Conservation (phyloP, 1,139 yeast genomes). For the Geotrichum histeridarum region DNA sequence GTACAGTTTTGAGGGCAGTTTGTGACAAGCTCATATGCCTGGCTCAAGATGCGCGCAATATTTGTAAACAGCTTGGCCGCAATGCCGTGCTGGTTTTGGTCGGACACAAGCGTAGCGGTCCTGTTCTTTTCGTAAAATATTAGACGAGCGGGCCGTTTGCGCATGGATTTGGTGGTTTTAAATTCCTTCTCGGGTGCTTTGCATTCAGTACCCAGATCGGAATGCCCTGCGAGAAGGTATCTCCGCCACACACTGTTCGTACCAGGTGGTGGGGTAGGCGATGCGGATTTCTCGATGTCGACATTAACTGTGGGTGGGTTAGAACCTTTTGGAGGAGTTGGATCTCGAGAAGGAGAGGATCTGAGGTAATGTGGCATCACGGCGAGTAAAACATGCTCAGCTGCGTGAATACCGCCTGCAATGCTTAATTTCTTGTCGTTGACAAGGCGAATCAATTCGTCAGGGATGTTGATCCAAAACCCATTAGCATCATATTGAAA, state of each 20-base stretch:
- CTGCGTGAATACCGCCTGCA: constrained; percentile 96
- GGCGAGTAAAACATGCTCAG: constrained; percentile 80
- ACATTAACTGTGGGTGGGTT: neutral
- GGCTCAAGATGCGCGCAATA: constrained; percentile 56
- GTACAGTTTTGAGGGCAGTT: constrained; percentile 61
- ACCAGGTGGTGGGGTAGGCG: neutral
- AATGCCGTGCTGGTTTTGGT: constrained; percentile 45
- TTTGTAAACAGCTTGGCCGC: constrained; percentile 74
- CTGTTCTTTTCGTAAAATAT: constrained; percentile 81
- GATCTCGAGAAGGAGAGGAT: neutral
- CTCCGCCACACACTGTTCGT: constrained; percentile 45
- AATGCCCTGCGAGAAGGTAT: constrained; percentile 56
- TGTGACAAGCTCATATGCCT: constrained; percentile 55
- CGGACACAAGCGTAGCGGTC: neutral
- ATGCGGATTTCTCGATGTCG: neutral
- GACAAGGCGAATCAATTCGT: constrained; percentile 53
- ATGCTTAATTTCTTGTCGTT: constrained; percentile 53
- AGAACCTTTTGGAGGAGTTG: neutral
- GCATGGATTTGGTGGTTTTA: constrained; percentile 58
- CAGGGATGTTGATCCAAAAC: constrained; percentile 84
- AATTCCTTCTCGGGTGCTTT: constrained; percentile 96
- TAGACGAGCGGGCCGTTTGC: constrained; percentile 81
- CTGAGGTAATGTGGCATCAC: constrained; percentile 1
- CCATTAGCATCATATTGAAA: constrained; percentile 66
- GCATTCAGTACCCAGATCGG: constrained; percentile 85